These are phyloP conservation scores for Panaeolus cyanescens DNA, from an alignment of 768 basidiomycete species.

Conservation along the genomic window DNA sequence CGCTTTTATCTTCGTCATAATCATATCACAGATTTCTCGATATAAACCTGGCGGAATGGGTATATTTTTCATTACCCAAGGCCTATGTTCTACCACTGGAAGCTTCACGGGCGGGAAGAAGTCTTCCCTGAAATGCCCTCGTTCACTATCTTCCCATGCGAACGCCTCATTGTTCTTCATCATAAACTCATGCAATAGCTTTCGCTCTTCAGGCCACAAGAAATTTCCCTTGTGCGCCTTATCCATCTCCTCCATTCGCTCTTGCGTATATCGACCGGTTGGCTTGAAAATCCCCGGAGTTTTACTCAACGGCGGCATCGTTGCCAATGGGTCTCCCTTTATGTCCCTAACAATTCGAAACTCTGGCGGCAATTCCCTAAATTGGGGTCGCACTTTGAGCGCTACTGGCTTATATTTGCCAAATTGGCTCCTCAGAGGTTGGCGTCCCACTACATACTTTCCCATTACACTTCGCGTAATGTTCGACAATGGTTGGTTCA, in stretches of 20 bases:
- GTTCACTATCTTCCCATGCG: conserved; percentile 35
- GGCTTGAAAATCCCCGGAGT: conserved; percentile 21
- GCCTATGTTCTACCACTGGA: too few species aligned
- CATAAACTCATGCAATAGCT: conserved; percentile 32
- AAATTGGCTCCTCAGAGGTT: background rate
- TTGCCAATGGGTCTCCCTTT: conserved; percentile 25
- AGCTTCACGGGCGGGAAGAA: too few species aligned
- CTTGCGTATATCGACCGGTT: conserved; percentile 23
- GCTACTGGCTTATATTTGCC: conserved; percentile 34
- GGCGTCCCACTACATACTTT: conserved; percentile 2
- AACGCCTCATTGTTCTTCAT: conserved; percentile 31
- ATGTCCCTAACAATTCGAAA: conserved; percentile 29
- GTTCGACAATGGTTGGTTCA: too few species aligned
- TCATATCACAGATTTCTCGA: conserved; percentile 29
- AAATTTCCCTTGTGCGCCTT: conserved; percentile 25
- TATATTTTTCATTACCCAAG: too few species aligned
- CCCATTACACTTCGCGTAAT: too few species aligned
- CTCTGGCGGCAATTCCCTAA: conserved; percentile 20
- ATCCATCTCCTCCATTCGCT: conserved; percentile 18
- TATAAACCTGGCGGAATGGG: conserved; percentile 31
- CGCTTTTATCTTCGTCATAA: too few species aligned
- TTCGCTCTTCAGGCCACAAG: conserved; percentile 30
- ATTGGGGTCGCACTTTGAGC: conserved; percentile 22
- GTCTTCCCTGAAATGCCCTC: too few species aligned
- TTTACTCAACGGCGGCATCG: conserved; percentile 19